A percentile compares a stretch with the other conserved stretches of the same genome.
Evolutionary conservation across 2,329 filamentous ascomycete species (phyloP).

Genomic region (Alternaria triticimaculans): DNA sequence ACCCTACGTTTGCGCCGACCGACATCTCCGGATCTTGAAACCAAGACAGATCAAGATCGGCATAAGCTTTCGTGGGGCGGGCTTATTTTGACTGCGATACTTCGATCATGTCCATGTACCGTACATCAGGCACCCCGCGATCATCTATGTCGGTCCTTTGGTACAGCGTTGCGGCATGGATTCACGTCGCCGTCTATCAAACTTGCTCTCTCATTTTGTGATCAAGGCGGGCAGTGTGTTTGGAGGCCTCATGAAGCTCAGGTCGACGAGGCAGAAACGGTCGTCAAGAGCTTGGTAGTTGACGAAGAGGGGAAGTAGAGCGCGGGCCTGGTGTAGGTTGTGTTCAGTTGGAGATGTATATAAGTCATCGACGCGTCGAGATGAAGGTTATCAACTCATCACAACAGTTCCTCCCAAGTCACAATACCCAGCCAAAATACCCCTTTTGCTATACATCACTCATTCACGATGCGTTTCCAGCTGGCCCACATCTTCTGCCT

Average conservation of each 20-base stretch:
- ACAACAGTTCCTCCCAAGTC: neutral
- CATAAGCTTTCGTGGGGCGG: neutral
- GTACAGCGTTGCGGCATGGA: neutral
- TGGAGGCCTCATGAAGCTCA: neutral
- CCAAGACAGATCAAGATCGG: neutral
- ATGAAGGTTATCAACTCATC: neutral
- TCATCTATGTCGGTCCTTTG: neutral
- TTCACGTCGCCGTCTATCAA: neutral
- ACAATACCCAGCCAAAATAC: neutral
- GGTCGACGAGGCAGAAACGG: neutral
- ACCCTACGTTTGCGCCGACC: neutral
- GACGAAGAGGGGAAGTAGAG: neutral
- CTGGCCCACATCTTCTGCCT: neutral
- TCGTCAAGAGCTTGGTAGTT: rapidly evolving
- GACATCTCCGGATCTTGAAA: neutral
- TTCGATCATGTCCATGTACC: rapidly evolving
- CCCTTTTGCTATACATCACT: neutral
- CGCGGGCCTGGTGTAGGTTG: neutral
- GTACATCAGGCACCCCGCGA: neutral
- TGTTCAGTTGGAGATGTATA: neutral
- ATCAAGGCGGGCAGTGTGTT: neutral
- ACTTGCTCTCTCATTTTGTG: neutral
- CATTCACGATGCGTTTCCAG: neutral
- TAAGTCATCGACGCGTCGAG: neutral
- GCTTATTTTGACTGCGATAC: neutral